Evolutionary conservation across 371 early-diverging fungal species (phyloP).

Genomic region (Haplosporangium sp.): DNA sequence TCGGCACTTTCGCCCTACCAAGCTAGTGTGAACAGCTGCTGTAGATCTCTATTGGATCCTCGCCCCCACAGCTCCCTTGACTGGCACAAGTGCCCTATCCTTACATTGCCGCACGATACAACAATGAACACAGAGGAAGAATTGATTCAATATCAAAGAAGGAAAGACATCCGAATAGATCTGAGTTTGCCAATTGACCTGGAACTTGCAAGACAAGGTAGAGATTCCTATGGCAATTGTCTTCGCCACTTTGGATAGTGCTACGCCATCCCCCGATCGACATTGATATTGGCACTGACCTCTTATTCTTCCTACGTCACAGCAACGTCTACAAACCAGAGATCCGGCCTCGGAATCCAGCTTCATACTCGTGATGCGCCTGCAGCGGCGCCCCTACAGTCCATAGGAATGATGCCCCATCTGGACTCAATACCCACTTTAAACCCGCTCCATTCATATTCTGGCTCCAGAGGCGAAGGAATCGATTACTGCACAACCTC

Average conservation of each 20-base stretch:
- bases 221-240: neutral
- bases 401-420: too few relatives aligned
- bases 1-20: neutral
- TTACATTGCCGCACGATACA: conserved; percentile 2
- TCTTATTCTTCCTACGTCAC: neutral
- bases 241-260: neutral
- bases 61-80: conserved; percentile 20
- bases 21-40: conserved; percentile 5
- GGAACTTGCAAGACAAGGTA: conserved; percentile 27
- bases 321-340: too few relatives aligned
- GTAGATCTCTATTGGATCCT: conserved; percentile 29
- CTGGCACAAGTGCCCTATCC: conserved; percentile 44
- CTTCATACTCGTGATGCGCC: too few relatives aligned
- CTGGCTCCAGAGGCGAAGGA: too few relatives aligned
- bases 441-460: too few relatives aligned
- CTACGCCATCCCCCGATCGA: neutral
- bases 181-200: conserved; percentile 8
- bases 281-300: neutral
- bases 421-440: too few relatives aligned
- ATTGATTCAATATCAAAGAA: neutral
- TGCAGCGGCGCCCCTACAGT: too few relatives aligned
- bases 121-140: neutral
- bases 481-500: neutral
- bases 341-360: too few relatives aligned
- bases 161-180: conserved; percentile 1